These are phyloP conservation scores for Cajanus cajan DNA, from an alignment of 306 rosid species.

Conservation along the genomic window DNA sequence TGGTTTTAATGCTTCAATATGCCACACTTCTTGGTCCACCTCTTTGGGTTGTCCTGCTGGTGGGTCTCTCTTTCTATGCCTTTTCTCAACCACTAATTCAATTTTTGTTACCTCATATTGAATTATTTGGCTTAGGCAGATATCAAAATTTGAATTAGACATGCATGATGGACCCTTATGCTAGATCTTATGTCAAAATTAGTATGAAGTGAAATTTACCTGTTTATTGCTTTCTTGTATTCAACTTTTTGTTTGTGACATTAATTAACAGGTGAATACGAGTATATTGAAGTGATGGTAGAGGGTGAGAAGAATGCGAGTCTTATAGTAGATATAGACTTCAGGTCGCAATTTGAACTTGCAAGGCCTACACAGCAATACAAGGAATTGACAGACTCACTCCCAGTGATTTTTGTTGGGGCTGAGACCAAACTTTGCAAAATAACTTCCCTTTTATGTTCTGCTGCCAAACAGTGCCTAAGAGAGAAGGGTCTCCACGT, in stretches of 20 bases:
- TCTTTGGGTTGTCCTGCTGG: conserved; percentile 72
- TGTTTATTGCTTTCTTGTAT: not conserved
- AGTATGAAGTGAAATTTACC: not conserved
- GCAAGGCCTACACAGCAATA: conserved; percentile 67
- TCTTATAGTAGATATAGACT: conserved; percentile 70
- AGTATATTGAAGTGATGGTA: conserved; percentile 52
- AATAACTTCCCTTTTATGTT: conserved; percentile 56
- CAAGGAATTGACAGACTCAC: conserved; percentile 46
- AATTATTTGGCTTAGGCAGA: not conserved
- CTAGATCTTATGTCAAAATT: not conserved
- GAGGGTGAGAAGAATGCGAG: conserved; percentile 43
- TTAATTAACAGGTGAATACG: conserved; percentile 54
- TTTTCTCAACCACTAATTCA: not conserved
- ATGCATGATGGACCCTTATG: not conserved
- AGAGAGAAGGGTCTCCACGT: conserved; percentile 70
- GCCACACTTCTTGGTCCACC: conserved; percentile 66
- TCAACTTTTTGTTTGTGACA: not conserved
- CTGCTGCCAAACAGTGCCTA: conserved; percentile 73
- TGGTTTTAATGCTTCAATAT: conserved; percentile 59
- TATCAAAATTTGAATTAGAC: not conserved
- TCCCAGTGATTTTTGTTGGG: conserved; percentile 66
- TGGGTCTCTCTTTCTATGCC: conserved; percentile 26
- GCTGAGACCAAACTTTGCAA: conserved; percentile 50
- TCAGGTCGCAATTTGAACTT: conserved; percentile 78
- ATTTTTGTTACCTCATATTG: not conserved